Conservation (phyloP, 2,329 filamentous ascomycete genomes). For the Pyrenochaeta sp. region DNA sequence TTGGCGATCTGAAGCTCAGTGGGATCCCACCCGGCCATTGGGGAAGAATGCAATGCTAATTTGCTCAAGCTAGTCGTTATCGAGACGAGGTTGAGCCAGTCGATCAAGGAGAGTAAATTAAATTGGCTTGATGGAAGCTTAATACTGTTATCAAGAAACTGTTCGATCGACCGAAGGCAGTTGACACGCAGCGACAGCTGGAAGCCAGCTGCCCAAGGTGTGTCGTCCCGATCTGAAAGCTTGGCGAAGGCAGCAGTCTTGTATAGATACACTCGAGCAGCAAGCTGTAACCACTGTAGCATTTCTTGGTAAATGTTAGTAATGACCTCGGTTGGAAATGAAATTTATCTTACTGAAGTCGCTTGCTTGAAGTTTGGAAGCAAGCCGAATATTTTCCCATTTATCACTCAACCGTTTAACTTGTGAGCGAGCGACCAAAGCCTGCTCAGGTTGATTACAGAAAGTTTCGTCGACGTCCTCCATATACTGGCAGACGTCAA, state of each 20-base stretch:
- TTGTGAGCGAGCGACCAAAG: slow-evolving; percentile 41
- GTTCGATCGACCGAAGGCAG: slow-evolving; percentile 41
- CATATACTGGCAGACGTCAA: slow-evolving; percentile 45
- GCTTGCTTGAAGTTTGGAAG: slow-evolving; percentile 38
- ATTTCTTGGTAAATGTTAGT: slow-evolving; percentile 34
- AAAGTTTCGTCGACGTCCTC: slow-evolving; percentile 49
- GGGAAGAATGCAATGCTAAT: slow-evolving; percentile 36
- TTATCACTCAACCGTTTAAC: slow-evolving; percentile 44
- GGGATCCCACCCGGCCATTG: slow-evolving; percentile 45
- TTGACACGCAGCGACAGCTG: slow-evolving; percentile 46
- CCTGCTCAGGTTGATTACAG: slow-evolving; percentile 33
- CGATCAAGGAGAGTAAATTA: slow-evolving; percentile 40
- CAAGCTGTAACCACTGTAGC: slow-evolving; percentile 43
- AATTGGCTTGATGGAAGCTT: slow-evolving; percentile 38
- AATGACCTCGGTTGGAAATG: background rate
- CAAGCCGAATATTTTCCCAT: slow-evolving; percentile 41
- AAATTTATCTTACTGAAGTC: slow-evolving; percentile 40
- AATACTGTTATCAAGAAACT: slow-evolving; percentile 43
- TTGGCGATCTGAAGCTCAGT: slow-evolving; percentile 41
- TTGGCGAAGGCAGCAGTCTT: slow-evolving; percentile 38
- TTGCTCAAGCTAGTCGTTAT: slow-evolving; percentile 40
- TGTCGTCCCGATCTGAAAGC: slow-evolving; percentile 37
- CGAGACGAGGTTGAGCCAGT: slow-evolving; percentile 45
- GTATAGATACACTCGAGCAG: slow-evolving; percentile 40
- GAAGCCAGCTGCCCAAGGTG: slow-evolving; percentile 44